These are phyloP conservation scores for Aleurites moluccanus DNA, from an alignment of 441 rosid genomes.

Conservation along the genomic window DNA sequence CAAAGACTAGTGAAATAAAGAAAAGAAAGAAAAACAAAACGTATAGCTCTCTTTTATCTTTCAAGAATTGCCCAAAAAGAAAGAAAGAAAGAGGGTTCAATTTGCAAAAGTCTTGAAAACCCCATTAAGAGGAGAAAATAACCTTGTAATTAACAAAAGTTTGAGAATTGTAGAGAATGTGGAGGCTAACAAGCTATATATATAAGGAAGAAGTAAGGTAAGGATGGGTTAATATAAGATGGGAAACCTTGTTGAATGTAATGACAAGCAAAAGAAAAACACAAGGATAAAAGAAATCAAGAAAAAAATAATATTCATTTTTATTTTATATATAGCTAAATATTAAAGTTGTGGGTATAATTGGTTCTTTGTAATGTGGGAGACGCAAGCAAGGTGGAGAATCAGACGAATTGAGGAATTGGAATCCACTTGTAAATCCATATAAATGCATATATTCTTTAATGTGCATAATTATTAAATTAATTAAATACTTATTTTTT, in stretches of 20 bases:
- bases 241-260: background rate
- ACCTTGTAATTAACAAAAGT: background rate
- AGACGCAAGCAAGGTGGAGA: conserved; percentile 20
- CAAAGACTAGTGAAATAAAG: background rate
- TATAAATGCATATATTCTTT: too few relatives aligned
- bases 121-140: background rate
- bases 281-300: background rate
- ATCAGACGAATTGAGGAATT: conserved; percentile 23
- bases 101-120: background rate
- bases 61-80: background rate
- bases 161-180: background rate
- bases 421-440: conserved; percentile 48
- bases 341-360: background rate
- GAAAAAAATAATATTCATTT: too few relatives aligned
- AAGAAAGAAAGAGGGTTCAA: background rate
- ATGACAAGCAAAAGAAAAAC: background rate
- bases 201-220: background rate
- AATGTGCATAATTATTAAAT: too few relatives aligned
- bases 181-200: background rate
- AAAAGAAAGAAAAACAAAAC: too few relatives aligned
- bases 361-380: background rate
- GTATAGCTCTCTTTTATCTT: background rate
- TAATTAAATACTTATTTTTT: too few relatives aligned
- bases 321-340: too few relatives aligned
- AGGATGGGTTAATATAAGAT: background rate